These are phyloP conservation scores for Paralagenidium karlingii DNA, from an alignment of 352 stramenopile genomes.

Conservation along the genomic window DNA sequence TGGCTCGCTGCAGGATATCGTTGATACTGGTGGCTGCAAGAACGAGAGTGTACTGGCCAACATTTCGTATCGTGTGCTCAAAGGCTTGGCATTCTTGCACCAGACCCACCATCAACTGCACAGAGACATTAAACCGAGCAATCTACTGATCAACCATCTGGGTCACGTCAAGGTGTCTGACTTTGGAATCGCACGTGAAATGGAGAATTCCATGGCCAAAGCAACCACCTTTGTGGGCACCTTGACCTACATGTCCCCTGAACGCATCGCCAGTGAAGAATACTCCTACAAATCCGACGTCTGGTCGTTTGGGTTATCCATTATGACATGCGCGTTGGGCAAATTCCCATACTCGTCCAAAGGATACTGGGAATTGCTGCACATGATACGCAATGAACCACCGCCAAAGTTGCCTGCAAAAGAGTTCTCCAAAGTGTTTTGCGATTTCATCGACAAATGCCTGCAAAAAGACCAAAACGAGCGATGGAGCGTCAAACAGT, in stretches of 20 bases:
- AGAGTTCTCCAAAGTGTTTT: slow-evolving; percentile 63
- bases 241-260: slow-evolving; percentile 89
- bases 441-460: slow-evolving; percentile 72
- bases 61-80: slow-evolving; percentile 80
- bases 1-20: slow-evolving; percentile 88
- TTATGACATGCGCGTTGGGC: slow-evolving; percentile 84
- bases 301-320: slow-evolving; percentile 76
- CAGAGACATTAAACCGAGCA: slow-evolving; percentile 91
- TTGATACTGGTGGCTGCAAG: slow-evolving; percentile 79
- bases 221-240: slow-evolving; percentile 88
- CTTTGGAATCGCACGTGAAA: slow-evolving; percentile 74
- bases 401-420: slow-evolving; percentile 46
- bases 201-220: slow-evolving; percentile 80
- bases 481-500: slow-evolving; percentile 67
- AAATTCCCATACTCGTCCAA: slow-evolving; percentile 79
- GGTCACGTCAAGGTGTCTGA: slow-evolving; percentile 85
- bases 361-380: slow-evolving; percentile 84
- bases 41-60: slow-evolving; percentile 82
- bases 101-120: slow-evolving; percentile 77
- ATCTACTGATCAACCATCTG: slow-evolving; percentile 89
- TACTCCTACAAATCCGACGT: slow-evolving; percentile 84
- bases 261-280: slow-evolving; percentile 84
- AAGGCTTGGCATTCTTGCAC: slow-evolving; percentile 85
- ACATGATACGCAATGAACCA: slow-evolving; percentile 79
- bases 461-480: slow-evolving; percentile 68